These are phyloP conservation scores for Globisporangium takayamanum DNA, from an alignment of 352 stramenopile genomes.

Conservation along the genomic window DNA sequence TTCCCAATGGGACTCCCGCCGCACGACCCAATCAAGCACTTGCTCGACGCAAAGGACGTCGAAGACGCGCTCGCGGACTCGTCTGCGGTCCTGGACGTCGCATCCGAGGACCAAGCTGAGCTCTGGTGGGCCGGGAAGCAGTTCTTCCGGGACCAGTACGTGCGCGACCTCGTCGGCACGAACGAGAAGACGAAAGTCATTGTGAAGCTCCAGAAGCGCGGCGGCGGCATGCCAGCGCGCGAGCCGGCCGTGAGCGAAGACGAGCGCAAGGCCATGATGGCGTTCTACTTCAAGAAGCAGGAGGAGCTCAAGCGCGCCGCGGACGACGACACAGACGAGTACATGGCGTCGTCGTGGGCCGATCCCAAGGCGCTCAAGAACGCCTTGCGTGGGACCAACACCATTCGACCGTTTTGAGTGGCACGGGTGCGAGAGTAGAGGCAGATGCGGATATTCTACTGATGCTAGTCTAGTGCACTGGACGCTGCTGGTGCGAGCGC, in stretches of 20 bases:
- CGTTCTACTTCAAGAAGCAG: conserved; percentile 92
- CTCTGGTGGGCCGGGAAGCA: conserved; percentile 96
- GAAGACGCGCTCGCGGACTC: conserved; percentile 57
- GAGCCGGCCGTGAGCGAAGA: conserved; percentile 88
- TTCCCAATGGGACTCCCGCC: conserved; percentile 93
- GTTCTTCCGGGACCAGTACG: conserved; percentile 88
- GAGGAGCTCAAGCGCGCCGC: conserved; percentile 81
- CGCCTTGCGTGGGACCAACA: conserved; percentile 83
- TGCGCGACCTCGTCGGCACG: conserved; percentile 88
- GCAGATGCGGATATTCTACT: too few relatives aligned
- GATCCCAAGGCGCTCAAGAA: conserved; percentile 93
- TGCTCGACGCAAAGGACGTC: conserved; percentile 68
- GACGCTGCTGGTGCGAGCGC: too few relatives aligned
- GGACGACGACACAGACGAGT: conserved; percentile 92
- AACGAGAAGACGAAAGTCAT: conserved; percentile 95
- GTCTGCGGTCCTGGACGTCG: conserved; percentile 69
- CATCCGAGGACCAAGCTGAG: conserved; percentile 79
- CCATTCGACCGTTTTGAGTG: conserved; percentile 72
- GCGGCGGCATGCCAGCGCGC: conserved; percentile 76
- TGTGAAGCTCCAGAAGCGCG: conserved; percentile 89
- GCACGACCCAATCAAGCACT: conserved; percentile 82
- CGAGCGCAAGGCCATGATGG: conserved; percentile 96
- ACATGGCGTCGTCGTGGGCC: conserved; percentile 91
- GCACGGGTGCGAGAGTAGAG: background rate
- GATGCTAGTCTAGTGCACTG: background rate